These are phyloP conservation scores for Leccinum longicurvipes DNA, from an alignment of 768 basidiomycete genomes.

Conservation along the genomic window DNA sequence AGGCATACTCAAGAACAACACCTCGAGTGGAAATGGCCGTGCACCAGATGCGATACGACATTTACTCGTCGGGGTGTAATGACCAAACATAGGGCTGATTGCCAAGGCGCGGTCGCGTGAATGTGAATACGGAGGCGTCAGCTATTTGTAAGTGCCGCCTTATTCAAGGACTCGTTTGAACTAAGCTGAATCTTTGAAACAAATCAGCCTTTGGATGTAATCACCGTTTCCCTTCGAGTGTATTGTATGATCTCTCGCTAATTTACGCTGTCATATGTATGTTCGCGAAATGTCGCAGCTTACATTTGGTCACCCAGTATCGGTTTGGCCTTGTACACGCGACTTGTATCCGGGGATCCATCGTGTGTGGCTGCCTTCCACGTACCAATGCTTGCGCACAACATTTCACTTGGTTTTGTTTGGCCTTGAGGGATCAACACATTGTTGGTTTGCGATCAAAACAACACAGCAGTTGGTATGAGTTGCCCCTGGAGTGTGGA, in stretches of 20 bases:
- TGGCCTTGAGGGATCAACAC: background rate
- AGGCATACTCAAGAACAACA: slow-evolving; percentile 25
- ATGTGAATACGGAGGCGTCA: background rate
- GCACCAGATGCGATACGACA: slow-evolving; percentile 7
- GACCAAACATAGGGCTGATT: slow-evolving; percentile 13
- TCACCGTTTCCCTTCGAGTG: background rate
- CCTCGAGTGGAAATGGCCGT: slow-evolving; percentile 21
- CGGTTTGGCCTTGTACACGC: too few species aligned
- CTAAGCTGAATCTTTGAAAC: background rate
- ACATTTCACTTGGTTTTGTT: background rate
- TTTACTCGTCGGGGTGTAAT: slow-evolving; percentile 23
- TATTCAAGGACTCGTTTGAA: background rate
- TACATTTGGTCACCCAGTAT: too few species aligned
- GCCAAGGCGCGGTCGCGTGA: background rate
- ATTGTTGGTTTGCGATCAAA: background rate
- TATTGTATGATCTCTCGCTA: slow-evolving; percentile 1
- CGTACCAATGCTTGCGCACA: background rate
- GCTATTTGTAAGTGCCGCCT: slow-evolving; percentile 1
- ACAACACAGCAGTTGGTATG: background rate
- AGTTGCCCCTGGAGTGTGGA: background rate
- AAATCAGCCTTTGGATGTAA: background rate
- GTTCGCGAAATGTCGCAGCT: background rate
- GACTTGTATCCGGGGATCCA: too few species aligned
- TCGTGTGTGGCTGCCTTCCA: slow-evolving; percentile 6
- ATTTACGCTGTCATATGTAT: background rate